Evolutionary conservation across 306 rosid species (phyloP).

Genomic region (Sicyos edulis): DNA sequence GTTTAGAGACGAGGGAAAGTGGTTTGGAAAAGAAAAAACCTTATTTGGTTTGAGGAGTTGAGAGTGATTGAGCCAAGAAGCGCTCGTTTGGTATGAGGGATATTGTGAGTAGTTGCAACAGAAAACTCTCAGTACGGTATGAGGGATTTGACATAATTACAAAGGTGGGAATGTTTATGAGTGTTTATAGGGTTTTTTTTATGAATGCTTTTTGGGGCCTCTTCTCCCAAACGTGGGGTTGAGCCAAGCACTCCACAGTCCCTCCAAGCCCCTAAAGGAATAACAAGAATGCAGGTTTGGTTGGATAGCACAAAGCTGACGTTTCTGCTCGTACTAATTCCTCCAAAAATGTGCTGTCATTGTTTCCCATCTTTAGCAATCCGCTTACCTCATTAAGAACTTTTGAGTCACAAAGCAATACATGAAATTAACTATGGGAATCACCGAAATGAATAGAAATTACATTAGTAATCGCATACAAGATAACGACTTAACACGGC

Average conservation of each 20-base stretch:
- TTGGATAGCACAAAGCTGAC: too few relatives aligned
- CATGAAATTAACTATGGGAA: neutral
- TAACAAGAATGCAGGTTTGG: neutral
- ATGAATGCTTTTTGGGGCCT: too few relatives aligned
- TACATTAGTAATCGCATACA: neutral
- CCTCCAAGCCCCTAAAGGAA: neutral
- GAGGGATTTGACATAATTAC: too few relatives aligned
- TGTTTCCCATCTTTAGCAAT: slow-evolving; percentile 13
- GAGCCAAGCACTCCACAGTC: too few relatives aligned
- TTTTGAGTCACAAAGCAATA: neutral
- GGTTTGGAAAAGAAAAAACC: too few relatives aligned
- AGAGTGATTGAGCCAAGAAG: too few relatives aligned
- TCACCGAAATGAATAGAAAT: neutral
- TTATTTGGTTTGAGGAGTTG: too few relatives aligned
- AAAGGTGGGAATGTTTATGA: too few relatives aligned
- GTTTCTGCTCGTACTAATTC: neutral
- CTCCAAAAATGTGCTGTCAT: neutral
- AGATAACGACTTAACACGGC: neutral
- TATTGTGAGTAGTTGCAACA: neutral
- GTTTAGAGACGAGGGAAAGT: too few relatives aligned
- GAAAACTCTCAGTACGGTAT: too few relatives aligned
- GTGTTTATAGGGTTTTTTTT: too few relatives aligned
- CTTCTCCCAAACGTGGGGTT: too few relatives aligned
- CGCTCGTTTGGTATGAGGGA: neutral
- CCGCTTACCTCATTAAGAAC: slow-evolving; percentile 18